Evolutionary conservation across 2,329 filamentous ascomycete genomes (phyloP).

Genomic region (Pseudocercospora musae): DNA sequence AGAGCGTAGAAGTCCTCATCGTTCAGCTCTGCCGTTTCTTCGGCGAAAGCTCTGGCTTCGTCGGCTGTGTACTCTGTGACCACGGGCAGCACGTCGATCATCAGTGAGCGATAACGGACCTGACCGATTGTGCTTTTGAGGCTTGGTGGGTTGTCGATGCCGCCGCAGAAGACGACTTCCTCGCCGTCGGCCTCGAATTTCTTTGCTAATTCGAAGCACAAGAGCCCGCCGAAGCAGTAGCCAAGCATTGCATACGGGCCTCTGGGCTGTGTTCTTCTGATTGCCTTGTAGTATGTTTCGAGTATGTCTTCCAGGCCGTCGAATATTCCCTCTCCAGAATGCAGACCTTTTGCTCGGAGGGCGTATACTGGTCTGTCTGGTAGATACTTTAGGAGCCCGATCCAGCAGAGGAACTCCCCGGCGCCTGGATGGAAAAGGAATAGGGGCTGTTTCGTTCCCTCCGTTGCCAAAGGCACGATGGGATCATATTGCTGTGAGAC

Average conservation of each 20-base stretch:
- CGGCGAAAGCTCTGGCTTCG: slow-evolving; percentile 16
- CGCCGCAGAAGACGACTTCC: slow-evolving; percentile 44
- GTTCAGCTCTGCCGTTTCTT: slow-evolving; percentile 15
- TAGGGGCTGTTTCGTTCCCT: slow-evolving; percentile 31
- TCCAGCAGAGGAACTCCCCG: slow-evolving; percentile 41
- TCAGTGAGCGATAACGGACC: slow-evolving; percentile 18
- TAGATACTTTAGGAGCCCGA: slow-evolving; percentile 40
- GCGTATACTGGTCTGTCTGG: slow-evolving; percentile 47
- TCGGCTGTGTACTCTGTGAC: slow-evolving; percentile 18
- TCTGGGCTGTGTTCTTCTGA: slow-evolving; percentile 44
- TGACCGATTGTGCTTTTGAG: slow-evolving; percentile 36
- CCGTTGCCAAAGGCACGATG: slow-evolving; percentile 31
- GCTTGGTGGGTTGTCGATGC: slow-evolving; percentile 50
- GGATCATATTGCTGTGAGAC: slow-evolving; percentile 31
- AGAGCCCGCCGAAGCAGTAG: slow-evolving; percentile 50
- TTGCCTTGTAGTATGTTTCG: slow-evolving; percentile 40
- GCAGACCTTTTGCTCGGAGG: slow-evolving; percentile 45
- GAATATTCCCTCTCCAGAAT: slow-evolving; percentile 41
- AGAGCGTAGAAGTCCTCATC: slow-evolving; percentile 23
- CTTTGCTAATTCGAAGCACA: slow-evolving; percentile 53
- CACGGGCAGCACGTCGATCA: slow-evolving; percentile 22
- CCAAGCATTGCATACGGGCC: slow-evolving; percentile 54
- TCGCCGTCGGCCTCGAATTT: slow-evolving; percentile 36
- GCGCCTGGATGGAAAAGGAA: slow-evolving; percentile 41
- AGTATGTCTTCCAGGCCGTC: slow-evolving; percentile 41